Evolutionary conservation across 179 eudicot species (phyloP).

Genomic region (Camellia oleifera): DNA sequence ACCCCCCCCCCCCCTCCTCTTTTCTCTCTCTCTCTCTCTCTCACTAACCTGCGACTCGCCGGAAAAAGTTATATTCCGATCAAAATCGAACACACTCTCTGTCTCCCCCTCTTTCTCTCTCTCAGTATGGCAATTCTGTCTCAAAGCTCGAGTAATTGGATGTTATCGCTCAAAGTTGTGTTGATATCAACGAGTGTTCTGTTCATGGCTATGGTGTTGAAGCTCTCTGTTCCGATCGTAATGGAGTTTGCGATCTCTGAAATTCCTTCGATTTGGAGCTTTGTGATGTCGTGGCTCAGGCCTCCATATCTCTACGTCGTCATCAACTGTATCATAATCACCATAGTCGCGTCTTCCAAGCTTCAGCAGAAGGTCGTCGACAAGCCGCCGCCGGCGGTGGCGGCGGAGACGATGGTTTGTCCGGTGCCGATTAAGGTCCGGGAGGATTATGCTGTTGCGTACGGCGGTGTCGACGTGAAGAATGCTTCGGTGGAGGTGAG

Average conservation of each 20-base stretch:
- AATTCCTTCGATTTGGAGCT: constrained; percentile 30
- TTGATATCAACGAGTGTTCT: constrained; percentile 34
- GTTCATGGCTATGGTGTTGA: constrained; percentile 37
- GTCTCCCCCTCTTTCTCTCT: too few relatives aligned
- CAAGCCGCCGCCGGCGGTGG: constrained; percentile 14
- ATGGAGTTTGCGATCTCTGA: constrained; percentile 29
- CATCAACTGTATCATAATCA: constrained; percentile 70
- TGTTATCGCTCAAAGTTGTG: constrained; percentile 26
- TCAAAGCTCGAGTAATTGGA: background rate
- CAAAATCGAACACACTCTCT: background rate
- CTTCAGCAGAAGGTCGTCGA: constrained; percentile 27
- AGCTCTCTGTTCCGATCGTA: constrained; percentile 32
- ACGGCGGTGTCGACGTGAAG: constrained; percentile 13
- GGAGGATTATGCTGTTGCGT: background rate
- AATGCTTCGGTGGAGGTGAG: background rate
- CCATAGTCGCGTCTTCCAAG: constrained; percentile 73
- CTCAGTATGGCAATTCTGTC: constrained; percentile 14
- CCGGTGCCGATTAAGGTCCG: constrained; percentile 12
- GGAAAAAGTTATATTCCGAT: background rate
- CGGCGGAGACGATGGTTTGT: constrained; percentile 7
- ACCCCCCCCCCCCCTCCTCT: too few relatives aligned
- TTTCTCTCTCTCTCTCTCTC: background rate
- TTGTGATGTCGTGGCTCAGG: constrained; percentile 42
- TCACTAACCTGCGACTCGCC: background rate
- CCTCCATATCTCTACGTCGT: constrained; percentile 75